These are phyloP conservation scores for Epichloe brachyelytri DNA, from an alignment of 2,329 filamentous ascomycete species.

Conservation along the genomic window DNA sequence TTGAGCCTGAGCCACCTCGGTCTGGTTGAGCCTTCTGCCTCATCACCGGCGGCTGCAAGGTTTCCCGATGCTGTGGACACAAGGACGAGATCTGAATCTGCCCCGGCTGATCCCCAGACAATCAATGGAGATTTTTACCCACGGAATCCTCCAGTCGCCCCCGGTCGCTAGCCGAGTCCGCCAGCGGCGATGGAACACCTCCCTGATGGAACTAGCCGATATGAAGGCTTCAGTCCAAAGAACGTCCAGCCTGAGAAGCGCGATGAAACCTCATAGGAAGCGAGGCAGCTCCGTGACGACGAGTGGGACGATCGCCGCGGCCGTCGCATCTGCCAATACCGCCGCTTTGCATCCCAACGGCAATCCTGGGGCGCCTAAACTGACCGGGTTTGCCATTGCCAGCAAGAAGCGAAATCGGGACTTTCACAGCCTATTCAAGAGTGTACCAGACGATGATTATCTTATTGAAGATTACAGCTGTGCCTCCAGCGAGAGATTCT, in stretches of 20 bases:
- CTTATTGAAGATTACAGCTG: conserved; percentile 98
- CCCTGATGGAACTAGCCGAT: conserved; percentile 48
- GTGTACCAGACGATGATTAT: conserved; percentile 94
- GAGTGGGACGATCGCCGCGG: conserved; percentile 52
- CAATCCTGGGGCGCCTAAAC: conserved; percentile 50
- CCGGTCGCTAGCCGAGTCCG: conserved; percentile 38
- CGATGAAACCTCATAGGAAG: conserved; percentile 51
- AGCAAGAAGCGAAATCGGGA: conserved; percentile 93
- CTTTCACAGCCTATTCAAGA: conserved; percentile 88
- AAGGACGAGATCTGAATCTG: conserved; percentile 43
- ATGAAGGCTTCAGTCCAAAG: conserved; percentile 48
- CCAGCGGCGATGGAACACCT: conserved; percentile 47
- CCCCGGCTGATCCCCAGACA: conserved; percentile 34
- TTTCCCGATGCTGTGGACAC: conserved; percentile 36
- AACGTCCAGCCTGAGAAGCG: conserved; percentile 55
- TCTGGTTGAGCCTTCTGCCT: conserved; percentile 49
- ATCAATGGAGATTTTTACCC: conserved; percentile 14
- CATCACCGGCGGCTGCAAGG: conserved; percentile 43
- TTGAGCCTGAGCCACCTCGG: conserved; percentile 82
- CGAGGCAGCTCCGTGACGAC: conserved; percentile 71
- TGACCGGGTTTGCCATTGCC: conserved; percentile 91
- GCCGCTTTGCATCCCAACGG: conserved; percentile 53
- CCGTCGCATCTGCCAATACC: conserved; percentile 56
- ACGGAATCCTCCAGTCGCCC: conserved; percentile 29
- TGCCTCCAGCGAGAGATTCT: conserved; percentile 92